Conservation (phyloP, 768 basidiomycete species). For the Tubosaeta sp. region DNA sequence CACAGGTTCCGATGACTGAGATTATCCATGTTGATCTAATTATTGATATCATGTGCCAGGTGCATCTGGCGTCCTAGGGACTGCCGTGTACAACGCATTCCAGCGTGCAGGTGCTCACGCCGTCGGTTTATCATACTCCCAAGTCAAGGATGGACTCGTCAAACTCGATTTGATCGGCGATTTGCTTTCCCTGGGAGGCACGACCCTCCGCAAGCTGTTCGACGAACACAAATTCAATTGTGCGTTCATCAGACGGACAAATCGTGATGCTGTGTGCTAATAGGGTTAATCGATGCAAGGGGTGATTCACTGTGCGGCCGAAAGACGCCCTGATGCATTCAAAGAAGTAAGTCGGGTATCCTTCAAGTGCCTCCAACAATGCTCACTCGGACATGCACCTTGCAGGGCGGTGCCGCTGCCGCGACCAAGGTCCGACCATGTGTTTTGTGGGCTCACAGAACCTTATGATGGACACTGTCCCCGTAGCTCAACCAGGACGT, state of each 20-base stretch:
- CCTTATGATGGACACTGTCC: neutral
- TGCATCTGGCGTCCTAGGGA: slow-evolving; percentile 88
- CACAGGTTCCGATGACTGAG: slow-evolving; percentile 40
- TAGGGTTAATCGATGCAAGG: slow-evolving; percentile 36
- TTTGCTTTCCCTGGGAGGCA: slow-evolving; percentile 34
- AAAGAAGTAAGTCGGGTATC: slow-evolving; percentile 58
- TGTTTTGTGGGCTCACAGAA: neutral
- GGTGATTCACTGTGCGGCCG: slow-evolving; percentile 95
- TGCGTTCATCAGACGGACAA: slow-evolving; percentile 35
- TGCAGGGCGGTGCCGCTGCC: slow-evolving; percentile 55
- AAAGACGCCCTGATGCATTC: slow-evolving; percentile 88
- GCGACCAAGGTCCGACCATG: slow-evolving; percentile 49
- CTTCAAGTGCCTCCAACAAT: neutral
- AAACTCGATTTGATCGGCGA: slow-evolving; percentile 68
- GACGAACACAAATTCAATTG: slow-evolving; percentile 61
- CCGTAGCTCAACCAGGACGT: slow-evolving; percentile 76
- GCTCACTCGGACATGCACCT: neutral
- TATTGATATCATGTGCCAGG: slow-evolving; percentile 43
- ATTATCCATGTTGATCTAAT: slow-evolving; percentile 10
- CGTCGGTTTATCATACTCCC: slow-evolving; percentile 70
- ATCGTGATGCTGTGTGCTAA: neutral
- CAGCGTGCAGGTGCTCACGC: slow-evolving; percentile 40
- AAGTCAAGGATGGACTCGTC: slow-evolving; percentile 47
- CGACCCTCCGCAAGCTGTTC: slow-evolving; percentile 47
- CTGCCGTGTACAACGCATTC: slow-evolving; percentile 72